Conservation (phyloP, 495 filamentous ascomycete genomes). For the Filosporella fistucella region DNA sequence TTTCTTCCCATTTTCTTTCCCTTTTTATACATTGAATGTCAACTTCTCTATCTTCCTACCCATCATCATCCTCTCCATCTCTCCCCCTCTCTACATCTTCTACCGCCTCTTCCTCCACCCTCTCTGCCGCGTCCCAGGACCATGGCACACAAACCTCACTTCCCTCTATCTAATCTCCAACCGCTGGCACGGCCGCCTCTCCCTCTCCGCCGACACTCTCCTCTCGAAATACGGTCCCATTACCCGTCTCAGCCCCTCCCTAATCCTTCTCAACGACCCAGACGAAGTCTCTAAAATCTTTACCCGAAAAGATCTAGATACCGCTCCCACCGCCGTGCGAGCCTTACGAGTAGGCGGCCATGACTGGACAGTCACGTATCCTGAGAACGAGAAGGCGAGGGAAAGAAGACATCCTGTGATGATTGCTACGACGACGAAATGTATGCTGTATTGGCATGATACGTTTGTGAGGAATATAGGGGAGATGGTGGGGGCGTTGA, state of each 20-base stretch:
- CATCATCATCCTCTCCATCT: constrained; percentile 2
- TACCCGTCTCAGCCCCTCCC: neutral
- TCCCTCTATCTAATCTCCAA: neutral
- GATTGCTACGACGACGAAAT: neutral
- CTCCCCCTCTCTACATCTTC: neutral
- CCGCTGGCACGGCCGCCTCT: neutral
- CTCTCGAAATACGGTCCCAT: constrained; percentile 1
- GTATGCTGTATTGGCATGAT: neutral
- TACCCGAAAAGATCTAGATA: neutral
- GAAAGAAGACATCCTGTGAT: neutral
- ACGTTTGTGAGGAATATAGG: neutral
- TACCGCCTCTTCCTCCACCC: neutral
- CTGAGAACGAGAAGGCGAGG: neutral
- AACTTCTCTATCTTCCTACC: too few species aligned
- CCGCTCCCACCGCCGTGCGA: neutral
- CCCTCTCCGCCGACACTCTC: neutral
- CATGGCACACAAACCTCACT: neutral
- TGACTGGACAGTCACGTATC: constrained; percentile 4
- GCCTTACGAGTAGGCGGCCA: constrained; percentile 2
- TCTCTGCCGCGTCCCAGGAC: neutral
- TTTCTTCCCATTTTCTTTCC: neutral
- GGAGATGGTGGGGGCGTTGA: neutral
- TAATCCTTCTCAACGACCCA: neutral
- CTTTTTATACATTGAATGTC: too few species aligned
- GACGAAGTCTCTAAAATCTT: neutral